Base-by-base conservation (phyloP, 139 green algal species). In the Zygnema cylindricum region DNA sequence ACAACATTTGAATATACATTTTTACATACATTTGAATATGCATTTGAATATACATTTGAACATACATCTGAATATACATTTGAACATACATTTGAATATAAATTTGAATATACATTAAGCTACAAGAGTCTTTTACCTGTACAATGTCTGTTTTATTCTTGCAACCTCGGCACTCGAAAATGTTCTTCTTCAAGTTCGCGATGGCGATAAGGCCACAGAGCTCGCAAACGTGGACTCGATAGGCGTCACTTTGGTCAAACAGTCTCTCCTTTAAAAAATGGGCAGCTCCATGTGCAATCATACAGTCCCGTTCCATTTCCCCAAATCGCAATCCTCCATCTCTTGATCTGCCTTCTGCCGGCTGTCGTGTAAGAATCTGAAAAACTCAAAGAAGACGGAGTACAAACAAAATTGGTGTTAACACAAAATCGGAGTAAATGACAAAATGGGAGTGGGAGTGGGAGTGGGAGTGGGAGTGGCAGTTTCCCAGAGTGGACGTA, bases 241-340 rank as follows among this genome's bases (percentile, higher is more conserved):
- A 95, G 16, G 93, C 93, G 43, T 95, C 93, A n/a, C 85, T 93
- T 73, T 94, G 90, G 69, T 95, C 93, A 77, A 95, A 93, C 32
- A 95, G 90, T 32, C 93, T 78, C 87, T 95, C 92, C 49, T 95
- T 95, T n/a, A 95, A 71, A 77, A 95, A 94, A 1, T 85, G 33
- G 0, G 92, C 86, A 54, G 92, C 89, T 75, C 92, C 92, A 69
- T 95, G 92, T 2, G 86, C 75, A 43, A 95, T 94, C 84, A 95
- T 95, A 85, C 98, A 99, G 92, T 99, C 97, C 0, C 96, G 93
- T 94, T 99, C 97, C 97, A 99, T 99, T 93, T 99, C 97, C 25
- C 97, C 97, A 88, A 99, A 98, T 54, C 98, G 95, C 91, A 99
- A 94, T 0, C 97, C 97, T 36, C 98, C 98, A 81, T 99, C 98